Evolutionary conservation across 2,329 filamentous ascomycete species (phyloP), one percentile per base, ranked within the genome.

Genomic region (Aquanectria penicillioides): DNA sequence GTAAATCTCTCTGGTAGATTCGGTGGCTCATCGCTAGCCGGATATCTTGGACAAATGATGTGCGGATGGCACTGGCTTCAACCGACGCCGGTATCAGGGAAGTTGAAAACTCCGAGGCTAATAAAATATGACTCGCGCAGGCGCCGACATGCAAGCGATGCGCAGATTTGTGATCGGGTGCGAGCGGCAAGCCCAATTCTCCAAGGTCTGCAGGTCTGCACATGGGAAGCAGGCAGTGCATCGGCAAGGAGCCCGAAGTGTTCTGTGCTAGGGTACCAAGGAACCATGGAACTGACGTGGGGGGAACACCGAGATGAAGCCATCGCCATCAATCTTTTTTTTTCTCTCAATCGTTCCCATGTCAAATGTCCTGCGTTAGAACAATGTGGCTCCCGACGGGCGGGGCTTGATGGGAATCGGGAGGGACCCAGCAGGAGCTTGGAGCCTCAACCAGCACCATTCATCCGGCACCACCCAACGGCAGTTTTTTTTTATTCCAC

Each of bases 401-500:
- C 67, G 59, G 67, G 59, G 40, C 53, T 60, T 64, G 57, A 54
- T 50, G 64, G 60, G 48, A 49, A 65, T 59, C 65, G 63, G 67
- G 65, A 69, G 55, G 64, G 67, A 69, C 65, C 65, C 63, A 67
- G 67, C 60, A 60, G 52, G 47, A 53, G 50, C 59, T 67, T 51
- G 66, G 64, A 63, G 60, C 62, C 67, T 69, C 67, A 69, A 65
- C 62, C 43, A 61, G 52, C 41, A 31, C 50, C n/a, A n/a, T 66
- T 55, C 62, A 33, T 59, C 54, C 53, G 61, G 66, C 59, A 66
- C 64, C 67, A 56, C 56, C 60, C 66, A 70, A 60, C 66, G 68
- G 68, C 65, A 70, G 68, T 70, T 67, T 69, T 60, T 57, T 48
- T 48, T 57, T 65, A n/a, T 58, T 59, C 67, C 67, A 66, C 62